Evolutionary conservation across 2,329 filamentous ascomycete species (phyloP), one percentile per base, ranked within the genome.

Genomic region (Didymella pinodella): DNA sequence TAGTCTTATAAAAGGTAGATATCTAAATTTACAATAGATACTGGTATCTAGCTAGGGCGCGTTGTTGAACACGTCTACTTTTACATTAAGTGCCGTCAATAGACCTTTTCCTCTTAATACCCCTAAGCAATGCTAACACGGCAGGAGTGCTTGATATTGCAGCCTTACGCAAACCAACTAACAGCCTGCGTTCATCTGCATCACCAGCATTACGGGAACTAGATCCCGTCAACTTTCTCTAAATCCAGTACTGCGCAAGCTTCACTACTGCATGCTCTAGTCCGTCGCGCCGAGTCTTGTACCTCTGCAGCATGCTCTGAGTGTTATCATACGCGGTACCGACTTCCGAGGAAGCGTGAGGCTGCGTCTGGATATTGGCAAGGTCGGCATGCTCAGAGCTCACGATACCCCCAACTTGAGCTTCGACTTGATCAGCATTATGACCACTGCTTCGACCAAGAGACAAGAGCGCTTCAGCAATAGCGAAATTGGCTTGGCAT

Each of bases 401-500:
- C 14, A 40, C 36, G 36, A 40, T 40, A 40, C 36, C 8, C 36
- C 12, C 32, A 49, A 16, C 34, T 60, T 47, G n/a, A 48, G 44
- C 48, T 57, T 61, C 38, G 25, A 47, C 44, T 49, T 52, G 16
- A 31, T 38, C 16, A 11, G 29, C 18, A 22, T 29, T 2, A 40
- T 40, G 36, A 16, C 48, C 20, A 41, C 48, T 48, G 18, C 44
- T 53, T 53, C 16, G 11, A 31, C 53, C 41, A 7, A 36, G 31
- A 47, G 18, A 48, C n/a, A 48, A 16, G n/a, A 57, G 40, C 8
- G 44, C 57, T 43, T 60, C 31, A 48, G 38, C 44, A 45, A 60
- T 60, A 43, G 53, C 48, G 36, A 16, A 4, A 57, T 60, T 60
- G 10, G 57, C 57, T 45, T 60, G 14, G 7, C 38, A 60, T 29